phyloP scores from a whole-genome alignment of 2,329 filamentous ascomycete genomes.

The Stagonosporopsis rhizophila region DNA sequence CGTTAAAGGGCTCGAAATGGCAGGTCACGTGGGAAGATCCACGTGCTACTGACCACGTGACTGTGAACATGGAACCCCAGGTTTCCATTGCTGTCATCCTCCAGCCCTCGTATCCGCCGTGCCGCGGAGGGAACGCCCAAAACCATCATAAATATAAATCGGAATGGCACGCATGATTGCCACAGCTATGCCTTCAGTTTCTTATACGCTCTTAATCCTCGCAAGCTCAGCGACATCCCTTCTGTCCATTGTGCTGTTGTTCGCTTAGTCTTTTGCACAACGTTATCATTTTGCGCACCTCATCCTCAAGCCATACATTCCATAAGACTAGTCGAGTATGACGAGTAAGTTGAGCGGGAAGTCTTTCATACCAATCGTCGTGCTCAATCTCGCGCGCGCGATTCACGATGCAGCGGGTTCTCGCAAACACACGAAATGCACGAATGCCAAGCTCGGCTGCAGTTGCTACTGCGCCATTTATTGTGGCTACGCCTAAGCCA shows the following conservation, averaged over 20 bases:
- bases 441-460: slow-evolving; percentile 14
- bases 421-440: not conserved
- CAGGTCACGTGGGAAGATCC: too few species aligned
- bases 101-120: not conserved
- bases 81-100: too few species aligned
- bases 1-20: too few species aligned
- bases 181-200: not conserved
- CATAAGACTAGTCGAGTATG: not conserved
- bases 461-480: slow-evolving; percentile 19
- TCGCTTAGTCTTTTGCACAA: not conserved
- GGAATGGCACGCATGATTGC: not conserved
- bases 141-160: not conserved
- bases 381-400: slow-evolving; percentile 6
- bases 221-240: not conserved
- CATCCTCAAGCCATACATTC: not conserved
- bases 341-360: not conserved
- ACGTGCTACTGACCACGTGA: not conserved
- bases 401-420: slow-evolving; percentile 4
- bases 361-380: slow-evolving; percentile 9
- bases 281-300: not conserved
- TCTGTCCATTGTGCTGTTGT: not conserved
- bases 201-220: not conserved
- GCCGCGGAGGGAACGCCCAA: not conserved
- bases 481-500: slow-evolving; percentile 19
- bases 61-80: too few species aligned